Conservation (phyloP, 2,329 filamentous ascomycete genomes). For the Nemania abortiva region DNA sequence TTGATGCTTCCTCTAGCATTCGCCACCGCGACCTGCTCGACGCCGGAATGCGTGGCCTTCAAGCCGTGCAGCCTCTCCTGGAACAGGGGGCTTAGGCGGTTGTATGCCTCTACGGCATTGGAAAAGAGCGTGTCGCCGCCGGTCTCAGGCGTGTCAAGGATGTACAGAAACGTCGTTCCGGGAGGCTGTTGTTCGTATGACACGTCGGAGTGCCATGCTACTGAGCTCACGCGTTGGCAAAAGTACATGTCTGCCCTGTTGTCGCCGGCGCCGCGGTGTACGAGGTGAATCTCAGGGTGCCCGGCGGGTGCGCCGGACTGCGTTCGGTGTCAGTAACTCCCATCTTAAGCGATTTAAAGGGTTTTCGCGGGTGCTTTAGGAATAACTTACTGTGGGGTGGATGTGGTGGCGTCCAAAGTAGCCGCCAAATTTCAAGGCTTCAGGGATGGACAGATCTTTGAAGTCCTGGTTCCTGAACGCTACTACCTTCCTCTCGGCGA, state of each 20-base stretch:
- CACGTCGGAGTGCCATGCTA: constrained; percentile 91
- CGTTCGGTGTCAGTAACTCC: constrained; percentile 4
- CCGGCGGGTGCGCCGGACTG: constrained; percentile 77
- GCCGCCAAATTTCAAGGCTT: constrained; percentile 75
- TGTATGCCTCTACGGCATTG: constrained; percentile 84
- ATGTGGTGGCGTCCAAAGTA: constrained; percentile 88
- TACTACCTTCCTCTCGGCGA: constrained; percentile 82
- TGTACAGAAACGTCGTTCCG: constrained; percentile 88
- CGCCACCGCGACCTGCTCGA: constrained; percentile 82
- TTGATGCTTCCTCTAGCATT: constrained; percentile 76
- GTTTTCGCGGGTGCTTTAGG: neutral
- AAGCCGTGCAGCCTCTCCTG: constrained; percentile 83
- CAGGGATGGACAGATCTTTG: constrained; percentile 74
- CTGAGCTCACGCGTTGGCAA: constrained; percentile 76
- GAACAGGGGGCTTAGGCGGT: constrained; percentile 82
- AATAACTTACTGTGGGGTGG: constrained; percentile 69
- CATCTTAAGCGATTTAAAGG: neutral
- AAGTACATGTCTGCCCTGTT: constrained; percentile 71
- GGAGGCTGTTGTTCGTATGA: constrained; percentile 91
- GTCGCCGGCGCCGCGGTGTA: constrained; percentile 78
- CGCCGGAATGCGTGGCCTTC: constrained; percentile 82
- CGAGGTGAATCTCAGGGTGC: constrained; percentile 80
- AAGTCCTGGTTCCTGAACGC: constrained; percentile 83
- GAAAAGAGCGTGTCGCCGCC: constrained; percentile 89
- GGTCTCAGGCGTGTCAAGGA: constrained; percentile 82